phyloP scores from a whole-genome alignment of 441 rosid species.

The Mallotus japonicus region DNA sequence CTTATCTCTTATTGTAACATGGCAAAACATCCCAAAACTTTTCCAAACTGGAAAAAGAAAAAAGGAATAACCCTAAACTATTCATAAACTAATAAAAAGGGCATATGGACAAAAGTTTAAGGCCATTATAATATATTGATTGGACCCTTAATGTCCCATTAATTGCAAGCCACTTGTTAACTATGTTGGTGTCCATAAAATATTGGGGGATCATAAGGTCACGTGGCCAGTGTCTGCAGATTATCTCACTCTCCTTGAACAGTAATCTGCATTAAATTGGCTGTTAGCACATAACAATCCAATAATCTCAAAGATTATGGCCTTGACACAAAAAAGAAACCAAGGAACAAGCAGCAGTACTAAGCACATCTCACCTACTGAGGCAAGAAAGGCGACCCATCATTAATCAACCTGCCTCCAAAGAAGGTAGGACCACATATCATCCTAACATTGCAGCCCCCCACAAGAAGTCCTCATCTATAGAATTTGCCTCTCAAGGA shows the following conservation, averaged over 20 bases:
- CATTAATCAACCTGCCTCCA: conserved; percentile 7
- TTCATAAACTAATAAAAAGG: too few species aligned
- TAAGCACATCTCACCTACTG: conserved; percentile 5
- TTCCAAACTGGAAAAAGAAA: too few species aligned
- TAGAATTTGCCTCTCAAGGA: conserved; percentile 14
- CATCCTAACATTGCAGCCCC: conserved; percentile 10
- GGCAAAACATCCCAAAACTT: too few species aligned
- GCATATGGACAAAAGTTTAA: not conserved
- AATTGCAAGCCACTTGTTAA: not conserved
- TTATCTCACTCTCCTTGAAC: not conserved
- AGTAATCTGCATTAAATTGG: conserved; percentile 1
- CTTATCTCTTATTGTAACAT: too few species aligned
- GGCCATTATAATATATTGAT: not conserved
- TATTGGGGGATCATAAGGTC: not conserved
- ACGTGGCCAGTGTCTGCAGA: not conserved
- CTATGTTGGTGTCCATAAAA: not conserved
- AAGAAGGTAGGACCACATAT: conserved; percentile 32
- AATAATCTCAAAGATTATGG: not conserved
- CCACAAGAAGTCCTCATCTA: conserved; percentile 8
- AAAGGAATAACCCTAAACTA: too few species aligned
- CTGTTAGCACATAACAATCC: not conserved
- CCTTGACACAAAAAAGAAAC: not conserved
- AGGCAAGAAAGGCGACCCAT: conserved; percentile 2
- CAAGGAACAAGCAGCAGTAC: conserved; percentile 3
- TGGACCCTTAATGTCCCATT: not conserved